Evolutionary conservation across 495 filamentous ascomycete genomes (phyloP).

Genomic region (Acidomyces sp.): DNA sequence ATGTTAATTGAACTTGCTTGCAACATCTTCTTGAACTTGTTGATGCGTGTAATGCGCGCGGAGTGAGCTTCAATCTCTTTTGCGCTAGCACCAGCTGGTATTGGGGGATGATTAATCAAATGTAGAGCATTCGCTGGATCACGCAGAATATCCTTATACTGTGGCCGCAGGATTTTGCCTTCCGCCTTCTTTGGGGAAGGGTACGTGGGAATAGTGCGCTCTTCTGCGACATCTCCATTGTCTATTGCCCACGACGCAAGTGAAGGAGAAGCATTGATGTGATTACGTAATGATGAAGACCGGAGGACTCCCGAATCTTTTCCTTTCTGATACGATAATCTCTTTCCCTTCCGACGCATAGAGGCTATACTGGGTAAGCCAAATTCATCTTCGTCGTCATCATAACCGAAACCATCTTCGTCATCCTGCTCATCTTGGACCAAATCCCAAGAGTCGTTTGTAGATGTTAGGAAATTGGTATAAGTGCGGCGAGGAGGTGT

Average conservation of each 20-base stretch:
- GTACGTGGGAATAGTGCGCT: conserved; percentile 67
- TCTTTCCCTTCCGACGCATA: conserved; percentile 59
- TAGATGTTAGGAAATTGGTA: conserved; percentile 59
- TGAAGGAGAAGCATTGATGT: conserved; percentile 14
- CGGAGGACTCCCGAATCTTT: conserved; percentile 37
- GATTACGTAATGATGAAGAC: neutral
- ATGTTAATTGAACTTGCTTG: conserved; percentile 82
- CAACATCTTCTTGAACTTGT: conserved; percentile 93
- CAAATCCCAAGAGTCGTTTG: conserved; percentile 63
- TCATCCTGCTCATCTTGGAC: conserved; percentile 50
- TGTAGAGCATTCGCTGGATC: conserved; percentile 94
- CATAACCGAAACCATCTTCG: conserved; percentile 45
- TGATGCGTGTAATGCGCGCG: conserved; percentile 82
- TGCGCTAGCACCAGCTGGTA: conserved; percentile 57
- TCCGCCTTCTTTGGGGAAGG: conserved; percentile 76
- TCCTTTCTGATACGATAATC: conserved; percentile 33
- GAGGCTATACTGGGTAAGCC: conserved; percentile 80
- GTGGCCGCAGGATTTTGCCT: conserved; percentile 87
- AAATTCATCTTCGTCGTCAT: conserved; percentile 88
- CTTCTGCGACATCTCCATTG: conserved; percentile 82
- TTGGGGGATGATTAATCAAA: conserved; percentile 73
- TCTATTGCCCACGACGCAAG: conserved; percentile 41
- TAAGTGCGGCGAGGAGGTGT: conserved; percentile 55
- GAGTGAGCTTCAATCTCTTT: conserved; percentile 82
- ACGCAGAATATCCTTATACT: conserved; percentile 91